Evolutionary conservation across 345 rosid species (phyloP).

Genomic region (Nasturtium officinale): DNA sequence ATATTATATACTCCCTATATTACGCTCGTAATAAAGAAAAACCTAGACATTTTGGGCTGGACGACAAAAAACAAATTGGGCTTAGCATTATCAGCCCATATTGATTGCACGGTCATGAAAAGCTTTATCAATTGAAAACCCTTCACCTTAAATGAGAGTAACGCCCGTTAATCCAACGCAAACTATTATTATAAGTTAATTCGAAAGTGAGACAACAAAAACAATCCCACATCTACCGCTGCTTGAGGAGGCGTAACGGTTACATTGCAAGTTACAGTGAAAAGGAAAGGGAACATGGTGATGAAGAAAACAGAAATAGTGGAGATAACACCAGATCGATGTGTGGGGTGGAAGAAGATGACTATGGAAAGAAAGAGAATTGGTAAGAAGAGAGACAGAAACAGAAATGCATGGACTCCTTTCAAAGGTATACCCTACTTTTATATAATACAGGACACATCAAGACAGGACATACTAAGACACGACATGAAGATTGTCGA

Average conservation of each 20-base stretch:
- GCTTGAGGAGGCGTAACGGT: constrained; percentile 26
- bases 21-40: no score
- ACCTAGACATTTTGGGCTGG: not conserved
- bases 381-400: not conserved
- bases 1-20: no score
- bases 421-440: constrained; percentile 43
- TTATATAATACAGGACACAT: no score
- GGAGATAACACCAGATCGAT: constrained; percentile 4
- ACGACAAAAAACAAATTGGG: not conserved
- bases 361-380: not conserved
- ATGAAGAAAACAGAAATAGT: not conserved
- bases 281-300: not conserved
- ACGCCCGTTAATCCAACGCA: not conserved
- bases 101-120: not conserved
- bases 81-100: not conserved
- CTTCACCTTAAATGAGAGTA: not conserved
- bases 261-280: not conserved
- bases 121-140: not conserved
- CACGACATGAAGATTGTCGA: constrained; percentile 45
- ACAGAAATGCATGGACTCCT: constrained; percentile 15
- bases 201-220: not conserved
- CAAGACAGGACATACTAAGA: no score
- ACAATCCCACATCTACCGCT: not conserved
- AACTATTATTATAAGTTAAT: not conserved
- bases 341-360: not conserved